Evolutionary conservation across 257 asterid species (phyloP).

Genomic region (Anisodus acutangulus): DNA sequence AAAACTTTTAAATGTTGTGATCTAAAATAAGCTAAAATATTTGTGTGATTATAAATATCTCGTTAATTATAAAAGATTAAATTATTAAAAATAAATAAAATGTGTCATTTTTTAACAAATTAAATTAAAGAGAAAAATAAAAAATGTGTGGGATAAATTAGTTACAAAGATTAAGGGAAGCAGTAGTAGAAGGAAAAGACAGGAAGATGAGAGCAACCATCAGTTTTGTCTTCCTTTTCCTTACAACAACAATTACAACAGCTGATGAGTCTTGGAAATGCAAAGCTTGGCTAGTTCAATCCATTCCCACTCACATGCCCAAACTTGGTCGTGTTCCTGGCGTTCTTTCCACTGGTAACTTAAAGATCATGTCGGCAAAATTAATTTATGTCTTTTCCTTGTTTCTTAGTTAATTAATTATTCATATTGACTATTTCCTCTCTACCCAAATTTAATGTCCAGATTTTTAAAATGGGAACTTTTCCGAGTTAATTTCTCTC

Average conservation of each 20-base stretch:
- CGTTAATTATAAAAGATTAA: no score
- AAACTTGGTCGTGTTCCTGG: slow-evolving; percentile 65
- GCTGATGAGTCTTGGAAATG: slow-evolving; percentile 38
- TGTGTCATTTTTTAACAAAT: no score
- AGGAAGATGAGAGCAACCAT: background rate
- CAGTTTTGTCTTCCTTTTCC: background rate
- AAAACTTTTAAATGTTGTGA: no score
- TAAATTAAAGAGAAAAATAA: no score
- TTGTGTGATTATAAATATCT: no score
- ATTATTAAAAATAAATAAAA: no score
- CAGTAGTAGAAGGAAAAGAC: background rate
- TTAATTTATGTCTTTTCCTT: background rate
- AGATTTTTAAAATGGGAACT: background rate
- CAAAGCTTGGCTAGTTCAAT: slow-evolving; percentile 89
- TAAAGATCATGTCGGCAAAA: background rate
- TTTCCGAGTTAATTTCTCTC: background rate
- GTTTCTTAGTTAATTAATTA: background rate
- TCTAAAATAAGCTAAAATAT: no score
- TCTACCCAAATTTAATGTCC: background rate
- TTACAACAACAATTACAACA: background rate
- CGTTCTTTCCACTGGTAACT: slow-evolving; percentile 72
- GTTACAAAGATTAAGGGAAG: background rate
- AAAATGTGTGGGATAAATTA: no score
- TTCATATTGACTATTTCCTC: background rate
- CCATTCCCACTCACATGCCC: slow-evolving; percentile 87